Conservation (phyloP, 2,329 filamentous ascomycete species). For the Aschersonia sp. region DNA sequence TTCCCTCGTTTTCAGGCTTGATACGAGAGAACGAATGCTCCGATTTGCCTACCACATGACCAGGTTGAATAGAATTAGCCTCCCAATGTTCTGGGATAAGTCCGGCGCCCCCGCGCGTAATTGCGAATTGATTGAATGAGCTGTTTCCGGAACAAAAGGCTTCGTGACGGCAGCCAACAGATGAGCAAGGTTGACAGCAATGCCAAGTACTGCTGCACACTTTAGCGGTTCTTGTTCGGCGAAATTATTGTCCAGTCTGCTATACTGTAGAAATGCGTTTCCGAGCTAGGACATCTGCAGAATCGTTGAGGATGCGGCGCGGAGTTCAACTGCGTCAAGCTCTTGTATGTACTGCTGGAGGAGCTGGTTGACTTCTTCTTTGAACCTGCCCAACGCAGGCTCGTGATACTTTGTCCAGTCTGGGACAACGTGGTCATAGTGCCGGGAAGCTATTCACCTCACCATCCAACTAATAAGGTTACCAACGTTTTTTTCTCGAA, state of each 20-base stretch:
- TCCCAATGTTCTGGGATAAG: conserved; percentile 50
- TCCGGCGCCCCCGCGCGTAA: conserved; percentile 35
- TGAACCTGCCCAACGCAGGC: neutral
- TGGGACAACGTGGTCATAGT: conserved; percentile 27
- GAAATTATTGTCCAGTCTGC: conserved; percentile 26
- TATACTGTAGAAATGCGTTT: conserved; percentile 35
- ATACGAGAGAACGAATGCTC: conserved; percentile 61
- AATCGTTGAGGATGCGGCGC: neutral
- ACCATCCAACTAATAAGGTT: conserved; percentile 48
- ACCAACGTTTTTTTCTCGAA: conserved; percentile 39
- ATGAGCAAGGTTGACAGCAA: conserved; percentile 62
- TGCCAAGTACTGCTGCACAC: conserved; percentile 39
- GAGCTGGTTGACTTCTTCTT: conserved; percentile 1
- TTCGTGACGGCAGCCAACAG: conserved; percentile 59
- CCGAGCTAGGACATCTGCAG: conserved; percentile 19
- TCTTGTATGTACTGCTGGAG: conserved; percentile 4
- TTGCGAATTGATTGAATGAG: conserved; percentile 55
- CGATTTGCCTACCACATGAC: conserved; percentile 61
- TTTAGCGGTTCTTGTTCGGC: conserved; percentile 28
- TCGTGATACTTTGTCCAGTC: conserved; percentile 16
- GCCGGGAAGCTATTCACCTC: conserved; percentile 46
- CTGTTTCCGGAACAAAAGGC: conserved; percentile 63
- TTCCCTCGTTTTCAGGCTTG: conserved; percentile 56
- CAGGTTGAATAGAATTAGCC: conserved; percentile 40
- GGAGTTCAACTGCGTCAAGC: conserved; percentile 3